Percentiles rank a stretch among this genome's conserved stretches.
Conservation (phyloP, 164 flowering plant species). For the Magnolia officinalis region DNA sequence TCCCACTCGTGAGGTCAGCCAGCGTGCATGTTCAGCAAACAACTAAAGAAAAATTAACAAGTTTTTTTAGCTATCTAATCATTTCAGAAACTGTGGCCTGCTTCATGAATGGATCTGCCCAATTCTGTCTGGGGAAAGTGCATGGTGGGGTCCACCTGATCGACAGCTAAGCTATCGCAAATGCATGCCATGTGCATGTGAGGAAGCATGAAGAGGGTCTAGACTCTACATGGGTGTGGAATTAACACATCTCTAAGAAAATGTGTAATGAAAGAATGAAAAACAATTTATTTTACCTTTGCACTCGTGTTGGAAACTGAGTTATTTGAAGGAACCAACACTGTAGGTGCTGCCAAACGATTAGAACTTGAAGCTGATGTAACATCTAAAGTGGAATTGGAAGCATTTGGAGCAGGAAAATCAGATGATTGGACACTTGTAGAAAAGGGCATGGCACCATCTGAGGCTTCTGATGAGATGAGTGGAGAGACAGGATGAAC, state of each 20-base stretch:
- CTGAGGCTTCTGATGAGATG: slow-evolving; percentile 20
- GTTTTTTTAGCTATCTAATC: background rate
- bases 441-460: slow-evolving; percentile 23
- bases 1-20: background rate
- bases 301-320: slow-evolving; percentile 25
- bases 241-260: too few relatives aligned
- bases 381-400: slow-evolving; percentile 22
- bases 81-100: background rate
- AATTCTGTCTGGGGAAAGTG: too few relatives aligned
- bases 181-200: background rate
- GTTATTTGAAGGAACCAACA: slow-evolving; percentile 22
- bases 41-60: too few relatives aligned
- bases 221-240: background rate
- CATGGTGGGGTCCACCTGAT: background rate
- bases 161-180: background rate
- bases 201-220: background rate
- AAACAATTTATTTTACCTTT: slow-evolving; percentile 38
- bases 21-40: too few relatives aligned
- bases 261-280: background rate
- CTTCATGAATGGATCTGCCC: too few relatives aligned
- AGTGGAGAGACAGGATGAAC: slow-evolving; percentile 20
- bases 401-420: slow-evolving; percentile 19
- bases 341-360: slow-evolving; percentile 27
- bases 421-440: slow-evolving; percentile 16
- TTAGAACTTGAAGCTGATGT: slow-evolving; percentile 22